Evolutionary conservation across 2,329 filamentous ascomycete genomes (phyloP), one percentile per base, ranked within the genome.

Genomic region (Cladosporium cucumerinum): DNA sequence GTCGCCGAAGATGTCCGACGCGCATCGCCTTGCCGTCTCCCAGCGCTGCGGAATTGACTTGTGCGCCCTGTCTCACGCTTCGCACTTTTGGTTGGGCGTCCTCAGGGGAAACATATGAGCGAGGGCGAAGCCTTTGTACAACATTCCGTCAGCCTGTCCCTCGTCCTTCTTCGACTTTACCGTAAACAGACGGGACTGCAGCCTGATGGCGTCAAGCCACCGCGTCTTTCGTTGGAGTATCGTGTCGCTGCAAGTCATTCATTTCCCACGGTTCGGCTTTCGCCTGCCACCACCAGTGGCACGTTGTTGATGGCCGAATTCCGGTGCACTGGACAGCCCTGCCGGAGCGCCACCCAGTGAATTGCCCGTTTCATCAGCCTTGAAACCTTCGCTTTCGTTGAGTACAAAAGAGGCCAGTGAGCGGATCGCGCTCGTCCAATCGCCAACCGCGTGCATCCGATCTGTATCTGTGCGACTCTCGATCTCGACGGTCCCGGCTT

Each of bases 401-500:
- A 97, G 88, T 1, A 96, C 84, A 25, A 88, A 87, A 30, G 80
- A 78, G 79, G 89, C 94, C 61, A 98, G 80, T 5, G 82, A 82
- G 6, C 84, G 82, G 66, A 97, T 86, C 3, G 92, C 88, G 5
- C 80, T 81, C 8, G 87, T 89, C 84, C 95, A 92, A 68, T 87
- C 84, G 68, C 87, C 81, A 73, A 98, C 84, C 36, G 92, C 89
- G 64, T 84, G 82, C 67, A 92, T 83, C 67, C 93, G 90, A 74
- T 91, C 89, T 54, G 85, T 84, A 78, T 97, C 92, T 54, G 85
- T 88, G 63, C 84, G 82, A 65, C 87, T 90, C 66, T 89, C 87
- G 66, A 97, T 92, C 78, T 93, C 87, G 25, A 99, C 88, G 0
- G 88, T 91, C 55, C 94, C 93, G 65, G 86, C 85, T 78, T 93